A percentile compares a stretch with the other conserved stretches of the same genome.
These are phyloP conservation scores for Actinidia arguta DNA, from an alignment of 179 eudicot species.

Conservation along the genomic window DNA sequence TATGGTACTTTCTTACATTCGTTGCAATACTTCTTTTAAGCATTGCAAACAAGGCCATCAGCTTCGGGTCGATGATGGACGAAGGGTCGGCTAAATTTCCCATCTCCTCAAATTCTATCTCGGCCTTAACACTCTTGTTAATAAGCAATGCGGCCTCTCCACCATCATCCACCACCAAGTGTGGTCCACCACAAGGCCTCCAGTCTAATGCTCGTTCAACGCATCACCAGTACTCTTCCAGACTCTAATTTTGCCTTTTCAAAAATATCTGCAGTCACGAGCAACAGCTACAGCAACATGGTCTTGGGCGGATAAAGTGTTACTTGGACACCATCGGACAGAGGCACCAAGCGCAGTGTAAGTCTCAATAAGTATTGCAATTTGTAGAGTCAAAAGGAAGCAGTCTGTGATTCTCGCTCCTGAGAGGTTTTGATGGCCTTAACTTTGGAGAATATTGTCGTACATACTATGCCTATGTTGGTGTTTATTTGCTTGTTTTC, in stretches of 20 bases:
- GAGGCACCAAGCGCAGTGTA: slow-evolving; percentile 61
- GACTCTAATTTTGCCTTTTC: slow-evolving; percentile 78
- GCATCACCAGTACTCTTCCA: slow-evolving; percentile 79
- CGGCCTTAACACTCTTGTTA: slow-evolving; percentile 74
- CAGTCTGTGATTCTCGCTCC: slow-evolving; percentile 64
- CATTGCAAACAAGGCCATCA: slow-evolving; percentile 53
- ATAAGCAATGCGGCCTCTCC: slow-evolving; percentile 67
- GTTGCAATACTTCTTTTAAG: slow-evolving; percentile 28
- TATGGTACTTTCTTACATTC: slow-evolving; percentile 17
- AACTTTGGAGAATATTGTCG: too few relatives aligned
- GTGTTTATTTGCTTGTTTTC: too few relatives aligned
- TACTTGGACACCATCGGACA: slow-evolving; percentile 64
- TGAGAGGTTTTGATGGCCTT: slow-evolving; percentile 57
- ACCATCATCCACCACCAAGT: slow-evolving; percentile 67
- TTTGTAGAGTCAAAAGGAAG: slow-evolving; percentile 62
- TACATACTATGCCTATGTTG: too few relatives aligned
- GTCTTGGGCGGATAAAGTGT: slow-evolving; percentile 68
- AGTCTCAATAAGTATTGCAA: slow-evolving; percentile 62
- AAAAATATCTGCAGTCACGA: slow-evolving; percentile 66
- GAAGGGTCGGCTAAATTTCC: slow-evolving; percentile 56
- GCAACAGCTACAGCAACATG: slow-evolving; percentile 70
- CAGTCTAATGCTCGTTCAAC: slow-evolving; percentile 68
- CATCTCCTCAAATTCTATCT: slow-evolving; percentile 51
- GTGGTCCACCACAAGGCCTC: slow-evolving; percentile 64
- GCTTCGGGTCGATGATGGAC: slow-evolving; percentile 55